Conservation (phyloP, 192 early-diverging fungal species). For the Mortierella alpina region DNA sequence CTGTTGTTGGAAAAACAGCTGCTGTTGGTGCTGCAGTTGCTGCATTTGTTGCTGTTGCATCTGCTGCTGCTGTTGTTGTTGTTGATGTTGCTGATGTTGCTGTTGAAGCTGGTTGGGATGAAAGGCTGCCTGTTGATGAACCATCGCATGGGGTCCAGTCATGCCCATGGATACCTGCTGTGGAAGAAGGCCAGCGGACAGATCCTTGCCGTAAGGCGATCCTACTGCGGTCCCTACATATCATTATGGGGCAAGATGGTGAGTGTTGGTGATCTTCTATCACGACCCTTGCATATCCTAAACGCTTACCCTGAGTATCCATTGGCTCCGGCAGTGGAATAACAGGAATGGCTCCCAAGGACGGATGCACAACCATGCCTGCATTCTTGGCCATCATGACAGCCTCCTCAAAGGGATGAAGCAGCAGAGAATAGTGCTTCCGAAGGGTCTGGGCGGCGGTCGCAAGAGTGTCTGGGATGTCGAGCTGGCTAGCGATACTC, state of each 20-base stretch:
- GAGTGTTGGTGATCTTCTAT: too few species aligned
- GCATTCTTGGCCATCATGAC: constrained; percentile 30
- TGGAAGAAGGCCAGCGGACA: background rate
- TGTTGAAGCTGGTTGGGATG: constrained; percentile 18
- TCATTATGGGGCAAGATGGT: background rate
- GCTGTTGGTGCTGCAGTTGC: constrained; percentile 13
- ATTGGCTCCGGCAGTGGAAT: constrained; percentile 35
- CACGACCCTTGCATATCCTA: too few species aligned
- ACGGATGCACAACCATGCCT: constrained; percentile 43
- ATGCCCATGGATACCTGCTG: constrained; percentile 34
- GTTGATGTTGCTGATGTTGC: constrained; percentile 30
- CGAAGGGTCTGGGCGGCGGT: constrained; percentile 50
- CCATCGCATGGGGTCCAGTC: constrained; percentile 25
- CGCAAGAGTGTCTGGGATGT: constrained; percentile 50
- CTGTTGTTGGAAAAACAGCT: constrained; percentile 13
- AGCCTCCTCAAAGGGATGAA: constrained; percentile 51
- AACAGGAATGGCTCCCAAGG: constrained; percentile 32
- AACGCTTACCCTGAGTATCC: constrained; percentile 37
- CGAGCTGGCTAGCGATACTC: constrained; percentile 47
- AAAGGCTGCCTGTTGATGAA: constrained; percentile 27
- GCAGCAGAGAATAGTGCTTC: constrained; percentile 46
- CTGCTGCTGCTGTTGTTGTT: constrained; percentile 24
- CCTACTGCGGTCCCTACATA: background rate
- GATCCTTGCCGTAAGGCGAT: constrained; percentile 1
- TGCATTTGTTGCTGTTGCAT: constrained; percentile 21